Base-by-base conservation (phyloP, 345 rosid genomes). In the Sapria himalayana region DNA sequence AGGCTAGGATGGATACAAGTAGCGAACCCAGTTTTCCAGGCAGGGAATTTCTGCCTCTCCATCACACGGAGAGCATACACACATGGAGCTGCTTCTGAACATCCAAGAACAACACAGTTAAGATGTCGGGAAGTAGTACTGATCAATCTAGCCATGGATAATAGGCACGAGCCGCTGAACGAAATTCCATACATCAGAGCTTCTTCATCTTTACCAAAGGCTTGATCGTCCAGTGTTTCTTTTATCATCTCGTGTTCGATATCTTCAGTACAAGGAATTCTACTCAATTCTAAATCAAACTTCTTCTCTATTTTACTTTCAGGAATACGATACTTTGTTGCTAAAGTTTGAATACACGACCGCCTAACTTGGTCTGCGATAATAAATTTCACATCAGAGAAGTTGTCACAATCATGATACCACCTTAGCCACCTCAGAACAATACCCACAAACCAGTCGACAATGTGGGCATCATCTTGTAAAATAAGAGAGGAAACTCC, bases 21-120 rank as follows among this genome's bases (percentile, higher is more conserved):
- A 21, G 85, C 45, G 61, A 85, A 81, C 33, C 96, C 94, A 1
- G 96, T 85, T 59, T 67, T 78, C 96, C 96, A 85, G 22, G 77
- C 84, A 1, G 96, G 92, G 63, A 85, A 85, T 53, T 62, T 81
- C 70, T 85, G 96, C 29, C 85, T 71, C 49, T 81, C 86, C 94
- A 85, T 78, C 48, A 69, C 94, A 63, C 78, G 76, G 25, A 75
- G 56, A 37, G 75, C 69, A 51, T 81, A 85, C 48, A 85, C 85
- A 49, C 67, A 46, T 6, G 75, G 79, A 27, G 94, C 94, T 37
- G 75, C 67, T 27, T 51, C 55, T 14, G 60, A 58, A 55, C 96
- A 85, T 7, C 92, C 92, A 33, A 44, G 48, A 31, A 76, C 65
- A 29, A 85, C 81, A 60, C 96, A 85, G 27, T 71, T 64, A 62